phyloP scores from a whole-genome alignment of 2,329 filamentous ascomycete species.

The Dactylellina haptotyla region DNA sequence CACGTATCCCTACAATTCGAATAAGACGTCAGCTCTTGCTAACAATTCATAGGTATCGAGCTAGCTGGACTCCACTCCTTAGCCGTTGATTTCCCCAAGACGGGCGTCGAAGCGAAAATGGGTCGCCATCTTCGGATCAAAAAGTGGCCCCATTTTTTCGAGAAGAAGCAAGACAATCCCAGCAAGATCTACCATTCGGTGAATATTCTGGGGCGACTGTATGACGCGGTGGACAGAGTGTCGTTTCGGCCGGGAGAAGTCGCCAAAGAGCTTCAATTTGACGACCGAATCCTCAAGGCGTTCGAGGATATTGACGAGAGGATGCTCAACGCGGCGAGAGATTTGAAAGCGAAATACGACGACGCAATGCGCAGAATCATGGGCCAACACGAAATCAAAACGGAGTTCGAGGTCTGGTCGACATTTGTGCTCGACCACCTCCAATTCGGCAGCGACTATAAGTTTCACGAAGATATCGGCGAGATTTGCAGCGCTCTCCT shows the following conservation, averaged over 20 bases:
- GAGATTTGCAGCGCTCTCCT: constrained; percentile 73
- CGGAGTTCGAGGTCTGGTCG: constrained; percentile 92
- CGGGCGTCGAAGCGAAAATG: constrained; percentile 79
- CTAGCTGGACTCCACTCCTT: constrained; percentile 85
- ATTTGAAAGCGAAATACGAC: constrained; percentile 82
- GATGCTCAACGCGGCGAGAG: constrained; percentile 69
- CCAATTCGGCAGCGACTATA: constrained; percentile 79
- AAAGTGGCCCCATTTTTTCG: constrained; percentile 64
- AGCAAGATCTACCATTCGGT: constrained; percentile 51
- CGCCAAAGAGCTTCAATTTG: constrained; percentile 69
- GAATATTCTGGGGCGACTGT: constrained; percentile 78
- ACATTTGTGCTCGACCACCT: constrained; percentile 83
- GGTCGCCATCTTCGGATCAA: constrained; percentile 60
- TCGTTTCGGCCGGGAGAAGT: constrained; percentile 76
- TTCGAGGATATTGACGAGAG: constrained; percentile 68
- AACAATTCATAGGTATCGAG: constrained; percentile 66
- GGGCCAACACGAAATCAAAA: constrained; percentile 82
- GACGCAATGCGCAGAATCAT: constrained; percentile 79
- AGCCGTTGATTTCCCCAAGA: constrained; percentile 95
- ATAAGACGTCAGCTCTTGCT: background rate
- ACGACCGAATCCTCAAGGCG: constrained; percentile 75
- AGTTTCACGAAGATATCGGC: constrained; percentile 84
- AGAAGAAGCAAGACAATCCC: constrained; percentile 78
- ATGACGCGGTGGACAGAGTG: constrained; percentile 71
- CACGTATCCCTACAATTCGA: constrained; percentile 61